Evolutionary conservation across 2,329 filamentous ascomycete species (phyloP), one percentile per base, ranked within the genome.

Genomic region (Apiospora sp.): DNA sequence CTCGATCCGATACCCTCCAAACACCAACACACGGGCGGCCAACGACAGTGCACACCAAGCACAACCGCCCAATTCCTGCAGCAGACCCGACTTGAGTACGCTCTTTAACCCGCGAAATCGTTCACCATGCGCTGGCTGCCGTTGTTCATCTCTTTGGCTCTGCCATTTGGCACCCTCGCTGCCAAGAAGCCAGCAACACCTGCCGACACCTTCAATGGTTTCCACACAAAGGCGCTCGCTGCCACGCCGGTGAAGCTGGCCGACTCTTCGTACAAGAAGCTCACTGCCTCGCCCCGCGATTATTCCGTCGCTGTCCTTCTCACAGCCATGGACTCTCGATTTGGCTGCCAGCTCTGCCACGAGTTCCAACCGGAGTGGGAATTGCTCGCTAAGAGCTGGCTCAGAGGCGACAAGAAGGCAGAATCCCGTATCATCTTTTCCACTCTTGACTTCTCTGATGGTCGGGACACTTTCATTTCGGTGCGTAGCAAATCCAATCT

Each of bases 341-440:
- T 94, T 81, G 94, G 93, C 73, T 99, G 96, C 82, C 87, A 91
- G 76, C 87, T 98, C 68, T 99, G 96, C 83, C 89, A 91, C 70
- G 94, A 97, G 71, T 98, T 99, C 82, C 93, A 98, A 82, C 93
- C 95, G 1, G 96, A 99, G 84, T 99, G 95, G 93, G 93, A 97
- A 71, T 83, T 98, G 71, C 85, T 99, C 71, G 90, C 90, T 71
- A 93, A 91, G 83, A 96, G 93, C 84, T 99, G 96, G 96, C 87
- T 88, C 74, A 94, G 93, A 82, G 95, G 94, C 10, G 93, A 97
- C 83, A 94, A 92, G 85, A 86, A 90, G 73, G 92, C 87, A 71
- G 88, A 94, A 76, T 92, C 91, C 41, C 89, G 92, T 74, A 79
- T 97, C 75, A 82, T 98, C 64, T 97, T 96, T 83, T 92, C 90